Base-by-base conservation (phyloP, 2,329 filamentous ascomycete species). In the Aaosphaeria arxii region DNA sequence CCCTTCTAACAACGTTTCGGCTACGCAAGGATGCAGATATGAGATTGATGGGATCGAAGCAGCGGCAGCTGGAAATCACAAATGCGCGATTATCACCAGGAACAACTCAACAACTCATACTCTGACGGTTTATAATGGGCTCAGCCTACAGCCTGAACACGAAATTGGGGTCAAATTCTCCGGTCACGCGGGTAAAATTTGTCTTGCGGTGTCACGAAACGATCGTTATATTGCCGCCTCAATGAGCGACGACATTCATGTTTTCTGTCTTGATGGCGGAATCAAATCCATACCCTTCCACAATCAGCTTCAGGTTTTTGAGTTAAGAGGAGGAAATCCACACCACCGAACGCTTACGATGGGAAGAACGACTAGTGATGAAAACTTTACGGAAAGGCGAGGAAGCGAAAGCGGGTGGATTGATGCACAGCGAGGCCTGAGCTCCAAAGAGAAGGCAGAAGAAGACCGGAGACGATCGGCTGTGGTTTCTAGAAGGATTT, bases 31-130 rank as follows among this genome's bases (percentile, higher is more conserved):
- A 6, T 63, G 64, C 41, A 62, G 52, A 43, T 70, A 69, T 42
- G 64, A 67, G 47, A 54, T 65, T n/a, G 47, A 61, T 4, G 53
- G 57, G 4, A 60, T 69, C 6, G 64, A 69, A 46, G 58, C 59
- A 44, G 64, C 56, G 32, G 66, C 66, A 6, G 63, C 62, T 33
- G 67, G 67, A 9, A 57, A 66, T 41, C 57, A 59, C 42, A 62
- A 62, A 43, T 70, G 64, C 47, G 67, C 63, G 7, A 50, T 68
- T 5, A 57, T 71, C 40, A 24, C 54, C 61, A 40, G 46, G 56
- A 11, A 55, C 48, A 46, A 58, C 57, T 47, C 29, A 45, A 6
- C 54, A 58, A 24, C 39, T n/a, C 51, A 49, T 11, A 52, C 42
- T 24, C 57, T 68, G 6, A 52, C 64, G 11, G 47, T 70, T 5